Percentiles rank a stretch among this genome's conserved stretches.
Evolutionary conservation across 2,329 filamentous ascomycete genomes (phyloP).

Genomic region (Diplodia sapinea): DNA sequence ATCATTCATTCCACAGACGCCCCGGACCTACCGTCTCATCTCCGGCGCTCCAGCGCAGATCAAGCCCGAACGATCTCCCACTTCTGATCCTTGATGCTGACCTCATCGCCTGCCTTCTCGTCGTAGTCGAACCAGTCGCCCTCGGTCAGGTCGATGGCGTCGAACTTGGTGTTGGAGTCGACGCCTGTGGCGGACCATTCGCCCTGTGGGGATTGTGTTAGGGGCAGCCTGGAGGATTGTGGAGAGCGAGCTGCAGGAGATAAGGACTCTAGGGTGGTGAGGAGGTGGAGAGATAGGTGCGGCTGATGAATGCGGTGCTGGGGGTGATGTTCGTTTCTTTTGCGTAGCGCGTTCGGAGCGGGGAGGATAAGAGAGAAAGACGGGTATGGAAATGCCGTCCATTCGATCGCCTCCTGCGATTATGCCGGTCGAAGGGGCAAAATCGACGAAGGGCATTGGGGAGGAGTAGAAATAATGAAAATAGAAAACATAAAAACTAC

Average conservation of each 20-base stretch:
- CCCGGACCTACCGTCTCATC: too few species aligned
- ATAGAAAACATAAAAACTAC: background rate
- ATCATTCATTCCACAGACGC: too few species aligned
- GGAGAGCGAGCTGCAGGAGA: background rate
- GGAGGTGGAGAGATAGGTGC: too few species aligned
- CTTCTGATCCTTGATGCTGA: conserved; percentile 85
- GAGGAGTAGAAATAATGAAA: background rate
- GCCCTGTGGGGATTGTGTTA: conserved; percentile 62
- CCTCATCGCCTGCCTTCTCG: conserved; percentile 88
- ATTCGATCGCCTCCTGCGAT: background rate
- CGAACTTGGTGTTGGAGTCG: conserved; percentile 83
- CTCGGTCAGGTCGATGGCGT: conserved; percentile 79
- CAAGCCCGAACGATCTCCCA: conserved; percentile 77
- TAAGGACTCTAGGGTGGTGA: background rate
- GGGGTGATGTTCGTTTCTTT: too few species aligned
- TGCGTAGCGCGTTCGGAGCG: too few species aligned
- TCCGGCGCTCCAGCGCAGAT: background rate
- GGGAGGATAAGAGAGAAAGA: too few species aligned
- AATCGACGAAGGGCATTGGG: background rate
- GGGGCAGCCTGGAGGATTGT: too few species aligned
- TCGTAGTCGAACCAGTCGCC: conserved; percentile 99
- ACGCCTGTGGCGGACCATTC: conserved; percentile 85
- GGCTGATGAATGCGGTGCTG: too few species aligned
- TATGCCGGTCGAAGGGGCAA: too few species aligned
- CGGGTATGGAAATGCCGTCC: background rate